Evolutionary conservation across 2,329 filamentous ascomycete genomes (phyloP), one percentile per base, ranked within the genome.

Genomic region (Coniochaeta ligniaria): DNA sequence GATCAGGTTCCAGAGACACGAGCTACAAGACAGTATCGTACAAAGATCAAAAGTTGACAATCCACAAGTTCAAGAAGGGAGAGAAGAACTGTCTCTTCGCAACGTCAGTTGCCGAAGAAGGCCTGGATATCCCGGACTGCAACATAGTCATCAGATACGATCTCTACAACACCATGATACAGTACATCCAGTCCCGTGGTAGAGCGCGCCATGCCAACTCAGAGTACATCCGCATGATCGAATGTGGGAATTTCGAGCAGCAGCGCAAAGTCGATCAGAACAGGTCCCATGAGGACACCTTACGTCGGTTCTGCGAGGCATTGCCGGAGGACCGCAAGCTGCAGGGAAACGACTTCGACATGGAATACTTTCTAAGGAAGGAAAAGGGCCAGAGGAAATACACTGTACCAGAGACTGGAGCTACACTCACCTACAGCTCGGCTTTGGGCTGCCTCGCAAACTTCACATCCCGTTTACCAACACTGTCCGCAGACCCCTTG

Each of bases 131-230:
- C 56, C 86, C 86, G 0, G 84, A 87, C 60, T 89, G 86, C 71
- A 88, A 89, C 64, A 70, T 88, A 1, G 78, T 89, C 33, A 79
- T 90, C 62, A 76, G 93, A 2, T 99, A 97, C 68, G 92, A 98
- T 70, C 82, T 96, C 2, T 96, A 92, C 73, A 81, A 83, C 12
- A 97, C 94, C 0, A 86, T 96, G 73, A 98, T 98, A 59, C 91
- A 96, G 69, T 98, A 97, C 70, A 87, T 98, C 22, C 95, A 99
- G 72, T 97, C 93, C 16, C 85, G 92, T 63, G 95, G 95, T 0
- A 85, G 95, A 59, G 95, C 95, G 14, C 84, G 95, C 43, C 89
- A 92, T 67, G 73, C 76, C 0, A 82, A 88, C 60, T 98, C 95
- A 0, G 86, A 83, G 64, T 97, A 94, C 71, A 83, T 93, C 36